A percentile compares a stretch with the other conserved stretches of the same genome.
Evolutionary conservation across 176 grass and related monocot genomes (phyloP).

Genomic region (Lolium perenne): DNA sequence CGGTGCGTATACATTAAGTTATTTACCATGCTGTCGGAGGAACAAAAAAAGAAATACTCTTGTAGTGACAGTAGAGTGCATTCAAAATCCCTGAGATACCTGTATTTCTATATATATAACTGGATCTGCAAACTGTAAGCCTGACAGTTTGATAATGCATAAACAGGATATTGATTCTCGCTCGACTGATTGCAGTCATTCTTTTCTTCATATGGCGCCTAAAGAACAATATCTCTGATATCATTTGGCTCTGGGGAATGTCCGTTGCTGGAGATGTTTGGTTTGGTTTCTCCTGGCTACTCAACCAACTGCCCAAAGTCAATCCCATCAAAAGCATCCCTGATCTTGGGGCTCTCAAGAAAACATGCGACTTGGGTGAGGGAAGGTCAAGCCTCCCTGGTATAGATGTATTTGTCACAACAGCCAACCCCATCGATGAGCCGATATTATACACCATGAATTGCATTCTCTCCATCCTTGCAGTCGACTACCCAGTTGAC

Average conservation of each 20-base stretch:
- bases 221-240: not conserved
- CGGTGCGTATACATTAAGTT: not conserved
- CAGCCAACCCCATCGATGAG: slow-evolving; percentile 3
- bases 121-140: not conserved
- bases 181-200: slow-evolving; percentile 5
- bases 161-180: slow-evolving; percentile 33
- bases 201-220: slow-evolving; percentile 47
- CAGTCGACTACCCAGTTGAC: slow-evolving; percentile 14
- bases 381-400: slow-evolving; percentile 16
- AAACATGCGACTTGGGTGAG: not conserved
- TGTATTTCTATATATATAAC: not conserved
- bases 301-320: slow-evolving; percentile 38
- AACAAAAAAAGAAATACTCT: too few species aligned
- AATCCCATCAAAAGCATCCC: slow-evolving; percentile 37
- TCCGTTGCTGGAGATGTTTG: slow-evolving; percentile 34
- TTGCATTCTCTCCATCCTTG: slow-evolving; percentile 46
- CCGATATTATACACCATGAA: slow-evolving; percentile 45
- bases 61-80: too few species aligned
- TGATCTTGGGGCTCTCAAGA: slow-evolving; percentile 7
- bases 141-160: not conserved
- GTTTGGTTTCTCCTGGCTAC: slow-evolving; percentile 47
- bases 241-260: slow-evolving; percentile 39
- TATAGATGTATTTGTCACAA: slow-evolving; percentile 43
- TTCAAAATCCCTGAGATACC: too few species aligned
- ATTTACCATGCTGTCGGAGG: not conserved